Base-by-base conservation (phyloP, 2,329 filamentous ascomycete species). In the Trichoderma sp. region DNA sequence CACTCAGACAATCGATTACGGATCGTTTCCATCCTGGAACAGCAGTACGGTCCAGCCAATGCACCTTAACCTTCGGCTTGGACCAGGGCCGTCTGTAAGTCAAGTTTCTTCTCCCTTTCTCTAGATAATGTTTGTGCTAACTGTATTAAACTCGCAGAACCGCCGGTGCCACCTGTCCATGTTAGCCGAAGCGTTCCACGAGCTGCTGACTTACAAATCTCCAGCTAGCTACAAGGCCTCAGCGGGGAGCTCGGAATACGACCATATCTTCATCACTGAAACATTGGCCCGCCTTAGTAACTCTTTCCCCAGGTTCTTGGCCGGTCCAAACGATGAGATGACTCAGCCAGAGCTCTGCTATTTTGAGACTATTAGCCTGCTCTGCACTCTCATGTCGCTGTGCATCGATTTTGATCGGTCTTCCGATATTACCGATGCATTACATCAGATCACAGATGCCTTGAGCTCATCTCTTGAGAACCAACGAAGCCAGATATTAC, bases 61-160 rank as follows among this genome's bases (percentile, higher is more conserved):
- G 2, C 79, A 84, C 52, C 75, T 83, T 14, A 76, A 81, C 1
- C 76, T 88, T 6, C 77, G 81, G n/a, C 74, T 86, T 26, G 87
- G 86, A 0, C 86, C 87, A 3, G 77, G 78, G 1, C 81, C 83
- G 49, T 85, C 85, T 14, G 86, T 88, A 78, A 60, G 82, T 76
- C 21, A 16, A 54, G 8, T 6, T 3, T 30, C 24, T 2, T 5
- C 21, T 10, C 34, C 39, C 1, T 6, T 24, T n/a, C 6, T 8
- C 24, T n/a, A 6, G 2, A 14, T 39, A 5, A 16, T 14, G 30
- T n/a, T 16, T 3, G 2, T 10, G 24, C 69, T 60, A 34, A 68
- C 18, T 32, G 8, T 30, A n/a, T 43, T 14, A 16, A 30, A 59
- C 28, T 2, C 5, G 3, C 69, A 88, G 85, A 83, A 83, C 70